phyloP scores from a whole-genome alignment of 495 filamentous ascomycete genomes.

The Hypoxylon crocopeplum region DNA sequence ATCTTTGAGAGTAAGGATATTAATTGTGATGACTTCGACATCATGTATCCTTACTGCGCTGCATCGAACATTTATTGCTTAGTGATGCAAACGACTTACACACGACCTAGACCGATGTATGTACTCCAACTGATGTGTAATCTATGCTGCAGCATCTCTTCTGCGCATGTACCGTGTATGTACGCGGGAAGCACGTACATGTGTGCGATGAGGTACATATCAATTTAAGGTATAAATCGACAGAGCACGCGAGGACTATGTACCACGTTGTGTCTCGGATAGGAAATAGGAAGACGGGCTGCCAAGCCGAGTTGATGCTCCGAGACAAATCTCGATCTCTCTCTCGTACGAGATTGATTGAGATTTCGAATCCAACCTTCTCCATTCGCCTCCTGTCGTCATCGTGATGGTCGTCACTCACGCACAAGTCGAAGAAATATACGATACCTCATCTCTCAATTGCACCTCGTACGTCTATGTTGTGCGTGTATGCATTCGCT shows the following conservation, averaged over 20 bases:
- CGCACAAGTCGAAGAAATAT: conserved; percentile 17
- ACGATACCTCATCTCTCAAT: conserved; percentile 26
- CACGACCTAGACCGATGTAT: conserved; percentile 2
- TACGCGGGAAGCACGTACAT: conserved; percentile 12
- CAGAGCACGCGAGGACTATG: conserved; percentile 30
- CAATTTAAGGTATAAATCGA: conserved; percentile 1
- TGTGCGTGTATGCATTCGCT: not conserved
- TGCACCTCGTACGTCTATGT: conserved; percentile 8
- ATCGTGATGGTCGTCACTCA: conserved; percentile 18
- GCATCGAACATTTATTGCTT: conserved; percentile 6
- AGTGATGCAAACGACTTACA: conserved; percentile 5
- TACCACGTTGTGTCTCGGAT: conserved; percentile 38
- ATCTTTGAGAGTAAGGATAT: not conserved
- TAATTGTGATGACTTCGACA: conserved; percentile 1
- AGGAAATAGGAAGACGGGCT: conserved; percentile 16
- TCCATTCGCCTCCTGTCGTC: conserved; percentile 25
- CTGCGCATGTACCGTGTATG: conserved; percentile 13
- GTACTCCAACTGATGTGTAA: conserved; percentile 4
- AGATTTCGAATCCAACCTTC: conserved; percentile 31
- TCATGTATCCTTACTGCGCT: not conserved
- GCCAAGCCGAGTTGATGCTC: conserved; percentile 27
- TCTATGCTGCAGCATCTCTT: conserved; percentile 3
- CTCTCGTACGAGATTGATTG: conserved; percentile 28
- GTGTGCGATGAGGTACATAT: not conserved
- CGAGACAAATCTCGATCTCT: conserved; percentile 36